These are phyloP conservation scores for Mycena vitilis DNA, from an alignment of 768 basidiomycete genomes.

Conservation along the genomic window DNA sequence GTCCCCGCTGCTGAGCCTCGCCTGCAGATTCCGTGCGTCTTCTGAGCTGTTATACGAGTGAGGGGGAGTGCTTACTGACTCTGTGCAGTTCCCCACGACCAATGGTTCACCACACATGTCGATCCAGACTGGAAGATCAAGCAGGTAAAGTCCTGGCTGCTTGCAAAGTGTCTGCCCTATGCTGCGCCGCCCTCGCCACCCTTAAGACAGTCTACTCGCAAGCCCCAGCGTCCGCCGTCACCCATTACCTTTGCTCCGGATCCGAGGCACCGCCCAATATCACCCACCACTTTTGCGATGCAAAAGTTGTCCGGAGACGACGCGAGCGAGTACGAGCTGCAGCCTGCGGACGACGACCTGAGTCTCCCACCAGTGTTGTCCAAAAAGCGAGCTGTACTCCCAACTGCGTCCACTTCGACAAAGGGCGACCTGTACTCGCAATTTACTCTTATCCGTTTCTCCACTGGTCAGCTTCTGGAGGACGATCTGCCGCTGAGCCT, in stretches of 20 bases:
- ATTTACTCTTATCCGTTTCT: conserved; percentile 71
- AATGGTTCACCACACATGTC: conserved; percentile 81
- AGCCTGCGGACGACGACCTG: conserved; percentile 10
- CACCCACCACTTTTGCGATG: conserved; percentile 57
- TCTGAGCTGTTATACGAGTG: conserved; percentile 8
- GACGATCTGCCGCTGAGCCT: conserved; percentile 68
- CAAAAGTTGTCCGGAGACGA: conserved; percentile 24
- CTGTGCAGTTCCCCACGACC: conserved; percentile 73
- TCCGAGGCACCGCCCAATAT: conserved; percentile 52
- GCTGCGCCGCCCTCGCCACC: conserved; percentile 42
- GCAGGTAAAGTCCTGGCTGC: conserved; percentile 71
- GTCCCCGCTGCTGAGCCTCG: conserved; percentile 52
- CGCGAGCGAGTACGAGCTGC: conserved; percentile 25
- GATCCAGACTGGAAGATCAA: conserved; percentile 69
- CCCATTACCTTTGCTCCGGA: conserved; percentile 78
- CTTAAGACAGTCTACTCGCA: conserved; percentile 25
- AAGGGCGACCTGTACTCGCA: conserved; percentile 38
- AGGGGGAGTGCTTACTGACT: conserved; percentile 4
- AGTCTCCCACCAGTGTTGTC: conserved; percentile 1
- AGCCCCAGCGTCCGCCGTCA: conserved; percentile 60
- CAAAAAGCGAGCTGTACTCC: conserved; percentile 24
- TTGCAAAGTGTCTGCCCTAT: conserved; percentile 64
- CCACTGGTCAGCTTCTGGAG: conserved; percentile 77
- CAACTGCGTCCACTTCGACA: conserved; percentile 8
- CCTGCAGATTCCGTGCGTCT: conserved; percentile 68